These are phyloP conservation scores for Backusella morwellensis DNA, from an alignment of 192 early-diverging fungal genomes.

Conservation along the genomic window DNA sequence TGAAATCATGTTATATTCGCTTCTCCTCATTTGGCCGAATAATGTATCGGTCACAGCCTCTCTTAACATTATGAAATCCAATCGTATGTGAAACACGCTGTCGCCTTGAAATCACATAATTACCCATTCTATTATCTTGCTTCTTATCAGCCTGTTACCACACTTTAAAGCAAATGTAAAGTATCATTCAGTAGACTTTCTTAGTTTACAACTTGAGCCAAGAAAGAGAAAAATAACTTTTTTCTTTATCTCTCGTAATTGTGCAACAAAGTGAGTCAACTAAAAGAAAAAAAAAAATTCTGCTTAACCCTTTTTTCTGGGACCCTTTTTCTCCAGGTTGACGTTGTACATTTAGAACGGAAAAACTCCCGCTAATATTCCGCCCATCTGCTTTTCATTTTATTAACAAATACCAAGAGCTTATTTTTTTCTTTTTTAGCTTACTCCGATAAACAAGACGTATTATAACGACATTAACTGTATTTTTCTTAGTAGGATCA, in stretches of 20 bases:
- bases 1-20: not conserved
- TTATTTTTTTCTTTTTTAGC: not conserved
- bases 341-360: not conserved
- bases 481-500: not conserved
- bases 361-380: not conserved
- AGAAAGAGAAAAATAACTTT: not conserved
- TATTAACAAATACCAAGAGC: not conserved
- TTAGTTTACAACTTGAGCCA: not conserved
- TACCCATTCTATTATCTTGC: not conserved
- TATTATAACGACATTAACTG: not conserved
- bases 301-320: not conserved
- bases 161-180: not conserved
- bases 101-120: not conserved
- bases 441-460: slow-evolving; percentile 4
- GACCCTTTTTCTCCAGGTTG: not conserved
- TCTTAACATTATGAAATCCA: not conserved
- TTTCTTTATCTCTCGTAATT: not conserved
- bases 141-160: not conserved
- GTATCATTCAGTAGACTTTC: not conserved
- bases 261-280: not conserved
- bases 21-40: not conserved
- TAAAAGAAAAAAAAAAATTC: not conserved
- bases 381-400: not conserved
- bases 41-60: not conserved
- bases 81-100: not conserved